Evolutionary conservation across 352 stramenopile genomes (phyloP), one percentile per base, ranked within the genome.

Genomic region (Phytophthora pseudosyringae): DNA sequence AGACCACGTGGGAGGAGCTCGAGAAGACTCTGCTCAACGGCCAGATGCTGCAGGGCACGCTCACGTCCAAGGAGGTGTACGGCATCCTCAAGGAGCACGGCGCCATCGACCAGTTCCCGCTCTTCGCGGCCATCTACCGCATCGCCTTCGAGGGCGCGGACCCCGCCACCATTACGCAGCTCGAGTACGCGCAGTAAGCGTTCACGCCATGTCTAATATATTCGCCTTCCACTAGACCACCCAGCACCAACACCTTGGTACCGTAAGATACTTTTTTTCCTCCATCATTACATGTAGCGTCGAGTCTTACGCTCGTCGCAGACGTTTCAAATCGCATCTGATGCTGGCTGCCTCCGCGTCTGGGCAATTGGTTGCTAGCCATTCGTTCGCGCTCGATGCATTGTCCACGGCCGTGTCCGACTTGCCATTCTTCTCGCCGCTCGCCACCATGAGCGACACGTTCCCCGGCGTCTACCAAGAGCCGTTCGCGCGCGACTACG

Each of bases 11-110:
- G 86, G 88, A 97, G 53, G 74, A 94, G 66, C 92, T 99, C 28
- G 97, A 99, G 85, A 75, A 78, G 39, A 86, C 97, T 44, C 69
- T 99, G 64, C 75, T 99, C n/a, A 95, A 98, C 68, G 97, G 97
- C 28, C 97, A 99, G 80, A 99, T 99, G 83, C 83, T 99, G 45
- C 97, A 99, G 86, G 97, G 97, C 33, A 98, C 96, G 44, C 80
- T 95, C 9, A 98, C 97, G 1, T 81, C 88, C 31, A 94, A 98
- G 80, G 95, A 99, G 73, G 94, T 98, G n/a, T 95, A 94, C 69
- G 63, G 73, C 10, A 85, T 99, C 40, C 88, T 99, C 54, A 76
- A 97, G 66, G 80, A 71, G 53, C 89, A 92, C 64, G 73, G 93
- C 35, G 75, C 90, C 13, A 63, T 93, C 29, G 62, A 89, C 28